A percentile compares a stretch with the other conserved stretches of the same genome.
Evolutionary conservation across 2,329 filamentous ascomycete species (phyloP).

Genomic region (Botrytis byssoidea): DNA sequence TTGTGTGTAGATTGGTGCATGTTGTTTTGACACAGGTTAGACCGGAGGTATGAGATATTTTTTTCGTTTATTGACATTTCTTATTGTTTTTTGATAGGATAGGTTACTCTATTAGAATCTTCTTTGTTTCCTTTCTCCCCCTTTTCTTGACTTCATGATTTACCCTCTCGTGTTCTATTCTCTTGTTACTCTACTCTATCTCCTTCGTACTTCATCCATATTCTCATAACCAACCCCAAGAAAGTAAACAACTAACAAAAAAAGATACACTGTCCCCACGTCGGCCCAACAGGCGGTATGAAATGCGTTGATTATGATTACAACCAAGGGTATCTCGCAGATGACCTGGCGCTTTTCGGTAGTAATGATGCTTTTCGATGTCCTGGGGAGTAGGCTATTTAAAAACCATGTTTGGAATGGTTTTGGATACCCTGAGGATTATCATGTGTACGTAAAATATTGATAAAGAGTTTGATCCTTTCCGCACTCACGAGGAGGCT

Average conservation of each 20-base stretch:
- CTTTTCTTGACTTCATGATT: rapidly evolving
- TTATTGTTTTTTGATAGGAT: neutral
- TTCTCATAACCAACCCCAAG: neutral
- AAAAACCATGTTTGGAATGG: neutral
- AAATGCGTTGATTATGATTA: constrained; percentile 9
- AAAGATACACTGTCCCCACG: neutral
- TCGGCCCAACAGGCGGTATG: neutral
- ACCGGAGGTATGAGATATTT: neutral
- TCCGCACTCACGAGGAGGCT: no score
- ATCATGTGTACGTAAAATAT: neutral
- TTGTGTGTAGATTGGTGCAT: constrained; percentile 46
- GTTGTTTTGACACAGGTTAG: constrained; percentile 38
- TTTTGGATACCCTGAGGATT: neutral
- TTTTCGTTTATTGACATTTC: neutral
- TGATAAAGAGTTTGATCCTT: no score
- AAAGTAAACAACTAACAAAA: neutral
- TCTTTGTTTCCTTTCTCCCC: neutral
- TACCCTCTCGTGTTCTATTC: rapidly evolving
- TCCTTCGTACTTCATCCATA: neutral
- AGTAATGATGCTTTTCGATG: constrained; percentile 1
- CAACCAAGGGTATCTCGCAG: neutral
- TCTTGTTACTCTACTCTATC: neutral
- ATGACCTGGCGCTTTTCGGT: neutral
- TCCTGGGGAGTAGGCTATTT: neutral
- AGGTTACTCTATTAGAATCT: neutral